Conservation (phyloP, 192 early-diverging fungal species). For the Diversispora epigaea region DNA sequence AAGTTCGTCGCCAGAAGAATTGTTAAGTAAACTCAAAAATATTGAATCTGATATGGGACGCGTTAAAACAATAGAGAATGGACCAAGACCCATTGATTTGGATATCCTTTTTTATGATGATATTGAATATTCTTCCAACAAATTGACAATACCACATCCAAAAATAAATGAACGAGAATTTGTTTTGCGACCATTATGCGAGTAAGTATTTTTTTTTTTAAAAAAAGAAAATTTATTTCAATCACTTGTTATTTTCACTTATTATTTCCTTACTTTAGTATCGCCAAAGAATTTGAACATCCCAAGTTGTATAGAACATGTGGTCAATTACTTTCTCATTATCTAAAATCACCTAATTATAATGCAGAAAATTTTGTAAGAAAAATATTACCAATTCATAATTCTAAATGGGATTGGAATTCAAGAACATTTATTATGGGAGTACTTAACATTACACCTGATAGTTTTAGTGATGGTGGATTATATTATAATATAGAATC, state of each 20-base stretch:
- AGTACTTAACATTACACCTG: constrained; percentile 95
- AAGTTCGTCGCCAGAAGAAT: constrained; percentile 63
- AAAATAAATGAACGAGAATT: constrained; percentile 90
- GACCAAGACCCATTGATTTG: constrained; percentile 91
- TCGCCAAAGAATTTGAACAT: constrained; percentile 86
- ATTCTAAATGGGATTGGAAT: constrained; percentile 59
- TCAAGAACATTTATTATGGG: constrained; percentile 87
- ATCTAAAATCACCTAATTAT: constrained; percentile 48
- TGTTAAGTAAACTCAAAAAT: constrained; percentile 77
- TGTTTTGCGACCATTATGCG: constrained; percentile 90
- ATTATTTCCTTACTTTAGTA: constrained; percentile 47
- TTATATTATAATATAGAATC: constrained; percentile 56
- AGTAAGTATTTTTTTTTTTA: constrained; percentile 54
- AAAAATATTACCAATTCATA: constrained; percentile 52
- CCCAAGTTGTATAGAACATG: constrained; percentile 81
- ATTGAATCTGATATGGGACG: constrained; percentile 86
- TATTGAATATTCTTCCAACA: constrained; percentile 58
- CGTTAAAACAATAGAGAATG: constrained; percentile 65
- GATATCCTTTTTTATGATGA: constrained; percentile 95
- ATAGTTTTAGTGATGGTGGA: constrained; percentile 96
- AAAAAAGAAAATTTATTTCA: neutral
- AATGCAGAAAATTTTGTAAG: constrained; percentile 42
- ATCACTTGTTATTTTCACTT: neutral
- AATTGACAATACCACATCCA: constrained; percentile 87
- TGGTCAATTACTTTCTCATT: constrained; percentile 64